Percentiles rank a stretch among this genome's conserved stretches.
Conservation (phyloP, 768 basidiomycete genomes). For the Naematelia encephala region DNA sequence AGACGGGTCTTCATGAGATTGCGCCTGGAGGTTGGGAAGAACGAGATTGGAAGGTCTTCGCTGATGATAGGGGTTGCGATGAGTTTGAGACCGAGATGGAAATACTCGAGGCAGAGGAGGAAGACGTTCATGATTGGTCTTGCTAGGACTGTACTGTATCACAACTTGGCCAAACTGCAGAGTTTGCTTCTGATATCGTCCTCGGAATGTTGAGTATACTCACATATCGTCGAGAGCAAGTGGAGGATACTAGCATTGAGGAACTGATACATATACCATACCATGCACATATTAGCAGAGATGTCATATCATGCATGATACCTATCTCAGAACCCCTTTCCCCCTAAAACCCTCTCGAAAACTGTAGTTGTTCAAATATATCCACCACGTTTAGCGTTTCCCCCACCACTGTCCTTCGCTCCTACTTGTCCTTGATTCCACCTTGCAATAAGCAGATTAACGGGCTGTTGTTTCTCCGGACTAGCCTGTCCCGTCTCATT, state of each 20-base stretch:
- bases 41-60: slow-evolving; percentile 44
- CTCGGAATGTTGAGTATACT: too few species aligned
- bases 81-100: slow-evolving; percentile 30
- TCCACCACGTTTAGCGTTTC: slow-evolving; percentile 13
- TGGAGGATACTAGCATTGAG: too few species aligned
- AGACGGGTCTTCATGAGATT: slow-evolving; percentile 24
- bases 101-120: slow-evolving; percentile 22
- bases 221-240: too few species aligned
- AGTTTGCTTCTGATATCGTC: background rate
- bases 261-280: background rate
- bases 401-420: slow-evolving; percentile 4
- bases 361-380: slow-evolving; percentile 17
- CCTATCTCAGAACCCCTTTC: background rate
- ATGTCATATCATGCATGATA: background rate
- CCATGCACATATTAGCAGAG: background rate
- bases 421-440: slow-evolving; percentile 44
- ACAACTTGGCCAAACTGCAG: background rate
- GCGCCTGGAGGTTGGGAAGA: slow-evolving; percentile 40
- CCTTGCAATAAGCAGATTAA: slow-evolving; percentile 43
- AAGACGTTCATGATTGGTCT: slow-evolving; percentile 40
- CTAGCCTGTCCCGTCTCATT: slow-evolving; percentile 1
- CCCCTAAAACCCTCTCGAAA: too few species aligned
- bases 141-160: slow-evolving; percentile 5
- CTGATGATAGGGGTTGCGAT: slow-evolving; percentile 34
- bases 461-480: slow-evolving; percentile 42